Percentiles rank a stretch among this genome's conserved stretches.
Evolutionary conservation across 2,329 filamentous ascomycete species (phyloP).

Genomic region (Blastomyces percursus): DNA sequence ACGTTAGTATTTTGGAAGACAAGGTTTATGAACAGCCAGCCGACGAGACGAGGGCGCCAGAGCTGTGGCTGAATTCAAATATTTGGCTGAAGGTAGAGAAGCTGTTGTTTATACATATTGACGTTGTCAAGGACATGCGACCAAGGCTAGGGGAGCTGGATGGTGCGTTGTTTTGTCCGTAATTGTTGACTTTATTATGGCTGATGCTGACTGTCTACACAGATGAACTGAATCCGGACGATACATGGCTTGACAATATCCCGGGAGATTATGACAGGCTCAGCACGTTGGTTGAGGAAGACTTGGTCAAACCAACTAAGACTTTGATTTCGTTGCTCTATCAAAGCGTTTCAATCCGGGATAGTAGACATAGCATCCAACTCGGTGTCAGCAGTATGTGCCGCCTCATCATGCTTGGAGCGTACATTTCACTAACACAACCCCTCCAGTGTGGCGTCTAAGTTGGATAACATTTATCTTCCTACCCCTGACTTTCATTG

Average conservation of each 20-base stretch:
- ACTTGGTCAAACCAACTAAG: conserved; percentile 41
- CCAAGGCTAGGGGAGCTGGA: conserved; percentile 34
- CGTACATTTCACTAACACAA: neutral
- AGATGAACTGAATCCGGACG: conserved; percentile 21
- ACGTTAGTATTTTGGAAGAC: conserved; percentile 41
- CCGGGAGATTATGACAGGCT: conserved; percentile 37
- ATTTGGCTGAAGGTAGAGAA: conserved; percentile 45
- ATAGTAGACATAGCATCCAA: conserved; percentile 40
- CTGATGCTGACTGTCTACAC: neutral
- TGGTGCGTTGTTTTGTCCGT: conserved; percentile 12
- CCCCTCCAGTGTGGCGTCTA: conserved; percentile 21
- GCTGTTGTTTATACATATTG: conserved; percentile 40
- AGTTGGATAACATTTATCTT: conserved; percentile 34
- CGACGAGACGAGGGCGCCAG: conserved; percentile 42
- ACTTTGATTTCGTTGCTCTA: conserved; percentile 43
- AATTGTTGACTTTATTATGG: neutral
- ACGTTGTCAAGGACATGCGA: conserved; percentile 38
- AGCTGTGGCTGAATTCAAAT: conserved; percentile 42
- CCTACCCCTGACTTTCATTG: conserved; percentile 40
- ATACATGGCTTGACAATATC: conserved; percentile 32
- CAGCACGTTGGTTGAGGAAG: conserved; percentile 39
- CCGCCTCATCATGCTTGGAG: neutral
- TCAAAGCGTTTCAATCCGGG: conserved; percentile 43
- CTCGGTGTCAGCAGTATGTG: conserved; percentile 40
- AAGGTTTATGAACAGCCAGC: conserved; percentile 45